Conservation (phyloP, 768 basidiomycete species). For the Gloeophyllum trabeum region DNA sequence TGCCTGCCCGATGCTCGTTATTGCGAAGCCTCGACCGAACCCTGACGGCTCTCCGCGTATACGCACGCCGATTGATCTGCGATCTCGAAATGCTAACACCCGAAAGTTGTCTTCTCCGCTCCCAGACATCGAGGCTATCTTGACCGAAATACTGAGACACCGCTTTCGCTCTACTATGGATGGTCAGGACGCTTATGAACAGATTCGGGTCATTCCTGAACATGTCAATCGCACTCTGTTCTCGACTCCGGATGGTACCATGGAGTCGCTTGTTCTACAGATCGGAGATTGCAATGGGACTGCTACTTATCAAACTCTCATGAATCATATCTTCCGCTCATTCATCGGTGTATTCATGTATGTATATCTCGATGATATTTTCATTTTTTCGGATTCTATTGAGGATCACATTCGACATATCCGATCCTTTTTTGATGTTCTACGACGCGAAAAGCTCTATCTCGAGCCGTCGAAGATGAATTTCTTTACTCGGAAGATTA, state of each 20-base stretch:
- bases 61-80: slow-evolving; percentile 7
- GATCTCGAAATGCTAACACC: slow-evolving; percentile 14
- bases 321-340: slow-evolving; percentile 26
- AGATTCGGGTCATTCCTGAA: slow-evolving; percentile 13
- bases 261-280: slow-evolving; percentile 29
- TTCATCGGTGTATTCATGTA: slow-evolving; percentile 21
- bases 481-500: slow-evolving; percentile 18
- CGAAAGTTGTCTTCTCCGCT: slow-evolving; percentile 13
- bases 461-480: slow-evolving; percentile 22
- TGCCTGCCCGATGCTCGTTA: slow-evolving; percentile 8
- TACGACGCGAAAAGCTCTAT: slow-evolving; percentile 23
- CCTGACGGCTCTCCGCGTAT: slow-evolving; percentile 5
- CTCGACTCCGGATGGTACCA: slow-evolving; percentile 23
- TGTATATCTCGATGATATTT: slow-evolving; percentile 23
- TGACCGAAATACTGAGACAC: slow-evolving; percentile 7
- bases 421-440: slow-evolving; percentile 19
- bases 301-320: slow-evolving; percentile 30
- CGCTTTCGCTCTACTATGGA: slow-evolving; percentile 12
- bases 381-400: slow-evolving; percentile 19
- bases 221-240: slow-evolving; percentile 13
- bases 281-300: slow-evolving; percentile 19
- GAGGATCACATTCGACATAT: slow-evolving; percentile 20
- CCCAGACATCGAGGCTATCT: slow-evolving; percentile 15
- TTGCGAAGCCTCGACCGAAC: slow-evolving; percentile 4
- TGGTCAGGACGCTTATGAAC: slow-evolving; percentile 18